These are phyloP conservation scores for Claviceps fusiformis DNA, from an alignment of 2,329 filamentous ascomycete species.

Conservation along the genomic window DNA sequence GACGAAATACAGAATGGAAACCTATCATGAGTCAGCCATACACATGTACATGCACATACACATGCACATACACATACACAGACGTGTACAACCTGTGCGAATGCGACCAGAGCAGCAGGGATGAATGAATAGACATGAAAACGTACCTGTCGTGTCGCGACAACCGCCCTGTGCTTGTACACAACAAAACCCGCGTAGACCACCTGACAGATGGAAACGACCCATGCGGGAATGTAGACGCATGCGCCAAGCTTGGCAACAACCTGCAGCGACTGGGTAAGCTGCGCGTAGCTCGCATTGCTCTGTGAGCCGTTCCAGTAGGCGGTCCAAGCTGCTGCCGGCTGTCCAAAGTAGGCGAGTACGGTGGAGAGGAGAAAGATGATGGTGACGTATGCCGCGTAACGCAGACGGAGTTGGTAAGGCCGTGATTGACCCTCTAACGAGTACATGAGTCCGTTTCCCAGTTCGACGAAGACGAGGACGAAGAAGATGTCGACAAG, in stretches of 20 bases:
- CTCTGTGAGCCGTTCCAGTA: constrained; percentile 6
- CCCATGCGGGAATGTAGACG: constrained; percentile 5
- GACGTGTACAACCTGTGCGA: no score
- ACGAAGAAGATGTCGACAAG: constrained; percentile 3
- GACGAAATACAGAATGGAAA: constrained; percentile 3
- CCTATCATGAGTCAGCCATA: not conserved
- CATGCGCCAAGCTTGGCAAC: constrained; percentile 4
- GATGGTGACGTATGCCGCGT: not conserved
- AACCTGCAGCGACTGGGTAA: constrained; percentile 5
- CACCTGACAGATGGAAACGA: constrained; percentile 3
- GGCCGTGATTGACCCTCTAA: constrained; percentile 1
- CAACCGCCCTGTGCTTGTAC: constrained; percentile 4
- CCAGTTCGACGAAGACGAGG: constrained; percentile 4
- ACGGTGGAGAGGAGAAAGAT: not conserved
- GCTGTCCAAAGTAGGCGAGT: constrained; percentile 6
- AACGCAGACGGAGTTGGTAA: constrained; percentile 3
- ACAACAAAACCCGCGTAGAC: constrained; percentile 6
- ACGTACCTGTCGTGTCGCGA: constrained; percentile 4
- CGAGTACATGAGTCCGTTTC: constrained; percentile 5
- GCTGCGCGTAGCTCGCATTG: constrained; percentile 6
- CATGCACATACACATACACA: no score
- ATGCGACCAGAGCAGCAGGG: no score
- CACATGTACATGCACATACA: no score
- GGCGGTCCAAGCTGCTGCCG: constrained; percentile 4
- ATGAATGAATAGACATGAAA: not conserved